Conservation (phyloP, 176 grass and related monocot genomes). For the Bothriochloa decipiens region DNA sequence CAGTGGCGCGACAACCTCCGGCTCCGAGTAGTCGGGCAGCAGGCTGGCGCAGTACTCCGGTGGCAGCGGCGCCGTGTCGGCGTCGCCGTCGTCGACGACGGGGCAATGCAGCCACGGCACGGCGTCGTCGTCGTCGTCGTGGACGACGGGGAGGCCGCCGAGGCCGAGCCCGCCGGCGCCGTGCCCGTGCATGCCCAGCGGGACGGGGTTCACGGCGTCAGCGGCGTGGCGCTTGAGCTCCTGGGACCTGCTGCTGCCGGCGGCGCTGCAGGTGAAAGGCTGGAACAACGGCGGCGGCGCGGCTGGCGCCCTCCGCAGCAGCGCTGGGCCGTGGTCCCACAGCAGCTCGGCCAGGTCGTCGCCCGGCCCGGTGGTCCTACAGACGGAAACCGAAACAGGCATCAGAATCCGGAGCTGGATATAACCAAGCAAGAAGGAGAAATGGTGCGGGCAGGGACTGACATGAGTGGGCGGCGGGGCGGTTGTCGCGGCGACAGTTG, state of each 20-base stretch:
- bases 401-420: not conserved
- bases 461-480: not conserved
- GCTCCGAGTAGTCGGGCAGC: not conserved
- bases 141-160: not conserved
- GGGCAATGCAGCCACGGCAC: conserved; percentile 60
- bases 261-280: conserved; percentile 46
- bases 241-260: conserved; percentile 12
- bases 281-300: conserved; percentile 42
- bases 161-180: not conserved
- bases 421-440: not conserved
- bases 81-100: conserved; percentile 27
- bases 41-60: conserved; percentile 47
- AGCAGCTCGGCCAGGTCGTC: conserved; percentile 49
- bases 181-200: not conserved
- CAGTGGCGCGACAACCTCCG: not conserved
- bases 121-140: not conserved
- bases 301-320: not conserved
- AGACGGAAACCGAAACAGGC: not conserved
- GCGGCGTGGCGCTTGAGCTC: conserved; percentile 37
- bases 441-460: conserved; percentile 3
- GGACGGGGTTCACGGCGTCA: not conserved
- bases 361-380: conserved; percentile 23
- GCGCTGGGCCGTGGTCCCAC: conserved; percentile 34
- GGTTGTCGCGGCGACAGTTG: conserved; percentile 14
- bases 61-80: conserved; percentile 45